These are phyloP conservation scores for Bryum argenteum DNA, from an alignment of 225 moss, liverwort and hornwort species.

Conservation along the genomic window DNA sequence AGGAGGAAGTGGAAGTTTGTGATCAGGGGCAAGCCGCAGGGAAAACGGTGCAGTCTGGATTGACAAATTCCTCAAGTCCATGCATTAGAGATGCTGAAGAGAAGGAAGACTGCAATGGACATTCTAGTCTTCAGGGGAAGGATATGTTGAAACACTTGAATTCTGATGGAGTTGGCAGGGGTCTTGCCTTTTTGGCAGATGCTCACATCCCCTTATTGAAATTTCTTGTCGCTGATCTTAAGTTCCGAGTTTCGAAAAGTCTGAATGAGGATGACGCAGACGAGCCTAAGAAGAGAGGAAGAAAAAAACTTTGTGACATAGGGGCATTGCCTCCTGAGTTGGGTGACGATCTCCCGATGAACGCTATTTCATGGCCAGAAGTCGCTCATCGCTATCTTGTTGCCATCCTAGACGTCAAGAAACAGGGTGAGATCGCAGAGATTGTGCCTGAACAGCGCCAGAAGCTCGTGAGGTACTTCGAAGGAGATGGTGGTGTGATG, in stretches of 20 bases:
- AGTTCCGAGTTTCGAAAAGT: slow-evolving; percentile 62
- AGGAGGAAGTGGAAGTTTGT: slow-evolving; percentile 19
- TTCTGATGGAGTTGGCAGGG: slow-evolving; percentile 40
- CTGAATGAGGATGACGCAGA: slow-evolving; percentile 63
- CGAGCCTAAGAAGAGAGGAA: slow-evolving; percentile 83
- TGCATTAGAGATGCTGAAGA: slow-evolving; percentile 26
- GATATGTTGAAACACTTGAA: slow-evolving; percentile 16
- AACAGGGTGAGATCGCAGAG: slow-evolving; percentile 72
- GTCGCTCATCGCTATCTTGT: slow-evolving; percentile 85
- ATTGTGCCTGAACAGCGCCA: slow-evolving; percentile 67
- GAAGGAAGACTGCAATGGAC: slow-evolving; percentile 26
- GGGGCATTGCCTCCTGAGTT: slow-evolving; percentile 62
- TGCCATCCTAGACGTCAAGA: slow-evolving; percentile 59
- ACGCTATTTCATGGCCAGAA: slow-evolving; percentile 92
- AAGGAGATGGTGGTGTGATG: slow-evolving; percentile 96
- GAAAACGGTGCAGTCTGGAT: slow-evolving; percentile 24
- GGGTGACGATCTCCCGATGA: slow-evolving; percentile 80
- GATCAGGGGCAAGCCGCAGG: slow-evolving; percentile 24
- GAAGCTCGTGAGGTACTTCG: slow-evolving; percentile 76
- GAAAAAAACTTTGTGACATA: slow-evolving; percentile 72
- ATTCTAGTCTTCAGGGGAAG: slow-evolving; percentile 20
- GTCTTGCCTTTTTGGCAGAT: slow-evolving; percentile 61
- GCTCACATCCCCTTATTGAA: slow-evolving; percentile 84
- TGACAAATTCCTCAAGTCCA: slow-evolving; percentile 19
- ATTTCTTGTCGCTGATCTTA: slow-evolving; percentile 75